A percentile compares a stretch with the other conserved stretches of the same genome.
Evolutionary conservation across 306 rosid species (phyloP).

Genomic region (Cucumis cinereus): DNA sequence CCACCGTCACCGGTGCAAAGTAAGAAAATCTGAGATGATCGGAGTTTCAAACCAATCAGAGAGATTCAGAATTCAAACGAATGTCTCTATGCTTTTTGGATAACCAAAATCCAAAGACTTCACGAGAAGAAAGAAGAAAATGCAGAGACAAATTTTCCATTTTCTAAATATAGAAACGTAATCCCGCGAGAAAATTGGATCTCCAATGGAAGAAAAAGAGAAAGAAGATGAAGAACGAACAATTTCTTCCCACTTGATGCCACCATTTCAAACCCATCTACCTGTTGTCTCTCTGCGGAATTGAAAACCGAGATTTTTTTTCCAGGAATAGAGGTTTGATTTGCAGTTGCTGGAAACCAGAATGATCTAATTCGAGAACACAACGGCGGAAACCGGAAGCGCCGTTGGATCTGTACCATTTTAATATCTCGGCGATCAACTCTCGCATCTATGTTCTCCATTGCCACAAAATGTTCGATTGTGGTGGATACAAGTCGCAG

Average conservation of each 20-base stretch:
- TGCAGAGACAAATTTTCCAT: background rate
- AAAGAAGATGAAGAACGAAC: background rate
- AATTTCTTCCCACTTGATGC: background rate
- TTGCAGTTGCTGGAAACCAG: background rate
- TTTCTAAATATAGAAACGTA: background rate
- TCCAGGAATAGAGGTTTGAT: background rate
- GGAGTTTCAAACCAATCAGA: background rate
- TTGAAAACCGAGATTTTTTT: background rate
- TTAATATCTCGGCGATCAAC: background rate
- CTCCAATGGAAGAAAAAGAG: background rate
- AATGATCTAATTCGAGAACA: background rate
- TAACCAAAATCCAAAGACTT: background rate
- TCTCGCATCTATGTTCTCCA: constrained; percentile 14
- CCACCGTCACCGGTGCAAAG: background rate
- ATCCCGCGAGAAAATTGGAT: constrained; percentile 6
- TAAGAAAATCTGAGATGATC: background rate
- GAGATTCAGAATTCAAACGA: background rate
- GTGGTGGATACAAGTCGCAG: constrained; percentile 29
- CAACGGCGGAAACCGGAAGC: background rate
- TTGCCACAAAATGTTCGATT: constrained; percentile 29
- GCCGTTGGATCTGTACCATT: background rate
- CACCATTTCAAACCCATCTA: background rate
- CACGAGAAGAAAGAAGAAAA: background rate
- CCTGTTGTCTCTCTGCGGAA: background rate
- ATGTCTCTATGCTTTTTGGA: background rate